phyloP scores from a whole-genome alignment of 805 yeast species.

The Metschnikowia rubicola region DNA sequence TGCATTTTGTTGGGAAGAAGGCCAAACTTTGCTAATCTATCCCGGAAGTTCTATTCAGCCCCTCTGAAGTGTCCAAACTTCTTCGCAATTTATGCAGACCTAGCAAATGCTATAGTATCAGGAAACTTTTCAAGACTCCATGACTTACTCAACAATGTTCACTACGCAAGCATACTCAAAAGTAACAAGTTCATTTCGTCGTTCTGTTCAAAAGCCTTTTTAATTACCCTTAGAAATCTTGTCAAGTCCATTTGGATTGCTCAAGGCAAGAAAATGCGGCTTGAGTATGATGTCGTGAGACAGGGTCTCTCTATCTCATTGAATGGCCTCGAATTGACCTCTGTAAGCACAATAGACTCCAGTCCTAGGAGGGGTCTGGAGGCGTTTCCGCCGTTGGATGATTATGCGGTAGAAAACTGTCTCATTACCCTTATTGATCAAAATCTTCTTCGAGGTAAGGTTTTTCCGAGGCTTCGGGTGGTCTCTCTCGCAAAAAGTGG shows the following conservation, averaged over 20 bases:
- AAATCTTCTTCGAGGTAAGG: conserved; percentile 51
- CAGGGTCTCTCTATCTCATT: conserved; percentile 20
- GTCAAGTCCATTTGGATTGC: conserved; percentile 32
- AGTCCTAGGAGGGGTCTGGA: neutral
- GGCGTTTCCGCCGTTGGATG: conserved; percentile 23
- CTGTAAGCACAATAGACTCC: conserved; percentile 5
- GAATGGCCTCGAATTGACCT: conserved; percentile 10
- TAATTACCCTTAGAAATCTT: conserved; percentile 46
- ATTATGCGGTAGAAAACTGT: conserved; percentile 46
- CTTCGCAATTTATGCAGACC: conserved; percentile 32
- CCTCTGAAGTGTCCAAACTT: conserved; percentile 19
- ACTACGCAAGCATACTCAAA: conserved; percentile 35
- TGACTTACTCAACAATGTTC: conserved; percentile 22
- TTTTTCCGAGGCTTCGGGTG: conserved; percentile 38
- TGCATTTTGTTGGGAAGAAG: conserved; percentile 52
- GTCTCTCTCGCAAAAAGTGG: conserved; percentile 41
- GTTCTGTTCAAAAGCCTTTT: conserved; percentile 43
- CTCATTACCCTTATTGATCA: conserved; percentile 51
- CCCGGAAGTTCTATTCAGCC: conserved; percentile 14
- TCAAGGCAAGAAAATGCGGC: conserved; percentile 22
- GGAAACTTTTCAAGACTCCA: conserved; percentile 43
- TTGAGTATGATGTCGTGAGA: conserved; percentile 29
- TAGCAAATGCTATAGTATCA: conserved; percentile 34
- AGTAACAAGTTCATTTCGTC: conserved; percentile 37
- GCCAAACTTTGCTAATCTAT: conserved; percentile 33